Conservation (phyloP, 495 filamentous ascomycete genomes). For the Aspergillus avenaceus region DNA sequence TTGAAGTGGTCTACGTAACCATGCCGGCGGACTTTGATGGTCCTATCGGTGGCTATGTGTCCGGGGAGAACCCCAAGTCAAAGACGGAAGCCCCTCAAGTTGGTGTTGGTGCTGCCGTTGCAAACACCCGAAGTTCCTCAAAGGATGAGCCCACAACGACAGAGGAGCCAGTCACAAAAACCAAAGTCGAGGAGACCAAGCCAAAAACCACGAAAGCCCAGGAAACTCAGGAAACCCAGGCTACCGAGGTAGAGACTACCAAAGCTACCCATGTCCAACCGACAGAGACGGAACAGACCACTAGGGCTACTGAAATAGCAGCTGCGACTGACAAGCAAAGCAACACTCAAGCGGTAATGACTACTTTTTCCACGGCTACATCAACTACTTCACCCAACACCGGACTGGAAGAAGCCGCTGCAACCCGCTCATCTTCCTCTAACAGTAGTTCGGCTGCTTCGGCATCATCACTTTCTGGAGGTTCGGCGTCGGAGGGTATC, state of each 20-base stretch:
- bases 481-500: conserved; percentile 42
- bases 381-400: conserved; percentile 22
- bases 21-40: conserved; percentile 52
- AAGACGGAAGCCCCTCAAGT: conserved; percentile 12
- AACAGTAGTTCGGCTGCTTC: conserved; percentile 16
- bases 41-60: conserved; percentile 52
- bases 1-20: conserved; percentile 57
- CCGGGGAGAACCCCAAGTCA: conserved; percentile 21
- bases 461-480: conserved; percentile 14
- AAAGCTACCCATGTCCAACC: conserved; percentile 11
- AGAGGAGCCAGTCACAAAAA: conserved; percentile 6
- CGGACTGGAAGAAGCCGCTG: conserved; percentile 13
- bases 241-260: conserved; percentile 22
- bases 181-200: conserved; percentile 7
- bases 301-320: background rate
- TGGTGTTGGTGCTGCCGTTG: conserved; percentile 18
- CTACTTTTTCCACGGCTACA: conserved; percentile 20
- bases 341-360: conserved; percentile 12
- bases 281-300: conserved; percentile 8
- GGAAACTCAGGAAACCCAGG: conserved; percentile 12
- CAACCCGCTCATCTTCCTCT: conserved; percentile 5
- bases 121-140: conserved; percentile 13
- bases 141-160: conserved; percentile 13
- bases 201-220: conserved; percentile 8
- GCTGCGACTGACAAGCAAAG: conserved; percentile 1